These are phyloP conservation scores for Lepidopterella palustris DNA, from an alignment of 495 filamentous ascomycete species.

Conservation along the genomic window DNA sequence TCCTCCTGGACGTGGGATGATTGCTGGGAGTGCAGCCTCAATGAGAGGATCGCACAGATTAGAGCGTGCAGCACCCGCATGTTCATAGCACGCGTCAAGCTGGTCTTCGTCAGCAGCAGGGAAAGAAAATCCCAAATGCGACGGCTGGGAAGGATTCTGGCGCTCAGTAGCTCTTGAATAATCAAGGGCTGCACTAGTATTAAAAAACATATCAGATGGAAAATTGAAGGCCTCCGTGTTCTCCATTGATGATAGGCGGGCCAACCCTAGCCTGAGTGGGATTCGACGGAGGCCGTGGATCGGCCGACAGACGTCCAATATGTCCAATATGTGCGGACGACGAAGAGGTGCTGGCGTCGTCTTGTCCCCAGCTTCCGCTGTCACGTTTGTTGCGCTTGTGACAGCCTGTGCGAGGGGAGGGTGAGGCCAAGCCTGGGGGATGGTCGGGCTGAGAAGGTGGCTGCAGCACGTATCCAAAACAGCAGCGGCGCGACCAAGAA, in stretches of 20 bases:
- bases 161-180: not conserved
- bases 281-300: not conserved
- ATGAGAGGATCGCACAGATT: conserved; percentile 9
- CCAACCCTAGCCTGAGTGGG: not conserved
- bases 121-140: not conserved
- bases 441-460: not conserved
- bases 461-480: no score
- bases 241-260: not conserved
- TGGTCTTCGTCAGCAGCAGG: conserved; percentile 2
- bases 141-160: not conserved
- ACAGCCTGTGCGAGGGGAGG: not conserved
- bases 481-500: no score
- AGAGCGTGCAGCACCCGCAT: conserved; percentile 7
- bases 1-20: conserved; percentile 9
- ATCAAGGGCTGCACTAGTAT: not conserved
- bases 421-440: not conserved
- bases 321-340: not conserved
- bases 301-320: not conserved
- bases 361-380: not conserved
- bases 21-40: conserved; percentile 7
- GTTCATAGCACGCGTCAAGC: conserved; percentile 6
- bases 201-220: not conserved
- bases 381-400: not conserved
- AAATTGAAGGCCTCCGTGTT: not conserved
- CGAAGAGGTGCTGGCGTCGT: not conserved